These are phyloP conservation scores for Vanrija sp. DNA, from an alignment of 1,284 basidiomycete genomes.

Conservation along the genomic window DNA sequence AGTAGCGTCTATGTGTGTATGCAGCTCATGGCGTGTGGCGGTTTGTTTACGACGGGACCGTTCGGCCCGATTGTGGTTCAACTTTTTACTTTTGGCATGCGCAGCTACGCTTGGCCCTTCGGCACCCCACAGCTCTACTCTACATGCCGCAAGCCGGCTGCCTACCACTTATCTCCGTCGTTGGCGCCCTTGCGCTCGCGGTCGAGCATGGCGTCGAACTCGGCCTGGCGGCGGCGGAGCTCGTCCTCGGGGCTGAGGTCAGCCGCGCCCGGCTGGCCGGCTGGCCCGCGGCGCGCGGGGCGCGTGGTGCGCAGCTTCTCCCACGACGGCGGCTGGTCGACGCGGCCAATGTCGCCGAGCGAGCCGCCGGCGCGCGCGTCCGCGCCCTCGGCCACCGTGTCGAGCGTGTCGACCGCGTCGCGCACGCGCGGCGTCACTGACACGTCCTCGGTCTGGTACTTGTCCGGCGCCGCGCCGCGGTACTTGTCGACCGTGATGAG, in stretches of 20 bases:
- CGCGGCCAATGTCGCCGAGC: neutral
- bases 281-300: conserved; percentile 10
- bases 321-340: conserved; percentile 1
- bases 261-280: neutral
- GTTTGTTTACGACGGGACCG: too few species aligned
- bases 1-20: too few species aligned
- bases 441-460: neutral
- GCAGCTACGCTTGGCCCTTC: too few species aligned
- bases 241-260: conserved; percentile 5
- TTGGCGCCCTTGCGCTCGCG: conserved; percentile 27
- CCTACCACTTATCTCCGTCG: conserved; percentile 12
- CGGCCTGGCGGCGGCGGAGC: conserved; percentile 23
- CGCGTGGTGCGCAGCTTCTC: conserved; percentile 4
- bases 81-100: too few species aligned
- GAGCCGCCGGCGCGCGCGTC: too few species aligned
- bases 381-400: too few species aligned
- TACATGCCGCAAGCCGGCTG: too few species aligned
- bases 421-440: neutral
- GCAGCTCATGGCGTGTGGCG: too few species aligned
- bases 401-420: neutral
- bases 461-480: too few species aligned
- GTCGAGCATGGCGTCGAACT: conserved; percentile 39
- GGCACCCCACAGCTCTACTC: too few species aligned
- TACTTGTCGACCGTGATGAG: neutral
- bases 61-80: too few species aligned